Percentiles rank a stretch among this genome's conserved stretches.
phyloP scores from a whole-genome alignment of 2,329 filamentous ascomycete species.

The Colletotrichum agaves region DNA sequence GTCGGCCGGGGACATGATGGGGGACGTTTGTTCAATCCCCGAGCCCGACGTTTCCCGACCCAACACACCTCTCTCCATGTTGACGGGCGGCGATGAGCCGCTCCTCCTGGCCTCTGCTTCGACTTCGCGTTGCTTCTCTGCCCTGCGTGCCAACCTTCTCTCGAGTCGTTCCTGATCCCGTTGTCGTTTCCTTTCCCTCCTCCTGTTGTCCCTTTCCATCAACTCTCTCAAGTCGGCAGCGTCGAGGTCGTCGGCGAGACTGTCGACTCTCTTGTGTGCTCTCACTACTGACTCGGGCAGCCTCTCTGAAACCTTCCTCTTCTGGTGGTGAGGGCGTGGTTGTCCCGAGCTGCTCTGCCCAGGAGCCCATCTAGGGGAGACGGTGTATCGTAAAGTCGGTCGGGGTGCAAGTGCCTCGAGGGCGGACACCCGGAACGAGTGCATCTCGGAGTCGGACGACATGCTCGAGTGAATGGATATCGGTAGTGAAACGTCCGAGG shows the following conservation, averaged over 20 bases:
- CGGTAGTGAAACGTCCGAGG: constrained; percentile 81
- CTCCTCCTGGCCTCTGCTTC: constrained; percentile 63
- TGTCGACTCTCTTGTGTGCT: constrained; percentile 71
- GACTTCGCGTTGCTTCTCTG: constrained; percentile 73
- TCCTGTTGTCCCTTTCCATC: constrained; percentile 87
- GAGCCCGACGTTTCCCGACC: constrained; percentile 67
- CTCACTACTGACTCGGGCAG: constrained; percentile 69
- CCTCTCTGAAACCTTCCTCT: constrained; percentile 62
- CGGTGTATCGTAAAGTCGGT: constrained; percentile 81
- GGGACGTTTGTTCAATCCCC: constrained; percentile 61
- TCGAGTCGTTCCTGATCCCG: constrained; percentile 75
- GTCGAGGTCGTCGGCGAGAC: constrained; percentile 86
- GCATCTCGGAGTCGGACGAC: constrained; percentile 78
- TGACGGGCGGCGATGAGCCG: constrained; percentile 63
- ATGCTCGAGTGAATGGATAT: constrained; percentile 80
- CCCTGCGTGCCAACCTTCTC: constrained; percentile 71
- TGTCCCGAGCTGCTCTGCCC: constrained; percentile 55
- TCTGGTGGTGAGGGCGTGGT: constrained; percentile 58
- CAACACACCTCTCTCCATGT: constrained; percentile 69
- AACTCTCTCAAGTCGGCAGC: constrained; percentile 86
- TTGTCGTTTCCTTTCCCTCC: constrained; percentile 78
- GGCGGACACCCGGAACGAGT: constrained; percentile 82
- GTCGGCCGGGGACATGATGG: constrained; percentile 63
- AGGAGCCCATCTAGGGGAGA: constrained; percentile 68
- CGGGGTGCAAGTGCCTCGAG: constrained; percentile 86